Base-by-base conservation (phyloP, 2,329 filamentous ascomycete genomes). In the Cucurbitaria berberidis region DNA sequence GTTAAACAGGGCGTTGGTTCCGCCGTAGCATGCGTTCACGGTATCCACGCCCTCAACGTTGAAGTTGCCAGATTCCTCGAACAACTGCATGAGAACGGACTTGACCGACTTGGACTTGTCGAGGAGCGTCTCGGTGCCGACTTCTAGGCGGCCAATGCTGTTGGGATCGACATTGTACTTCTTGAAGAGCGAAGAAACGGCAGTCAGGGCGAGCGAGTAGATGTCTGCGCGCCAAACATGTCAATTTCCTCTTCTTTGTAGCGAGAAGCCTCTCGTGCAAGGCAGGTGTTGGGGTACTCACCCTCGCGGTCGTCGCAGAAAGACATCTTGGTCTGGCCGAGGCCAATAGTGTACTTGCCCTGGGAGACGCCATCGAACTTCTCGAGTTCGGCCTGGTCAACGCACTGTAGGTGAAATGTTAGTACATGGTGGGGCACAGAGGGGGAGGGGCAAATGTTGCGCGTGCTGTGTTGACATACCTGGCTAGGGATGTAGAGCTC, bases 61-160 rank as follows among this genome's bases (percentile, higher is more conserved):
- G 70, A 75, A 80, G 73, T 82, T 82, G 67, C 78, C 80, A n/a
- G 75, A 77, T 50, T 76, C 71, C 58, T 77, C 75, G 57, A 82
- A 82, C 41, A 82, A 69, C 60, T 82, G 80, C 80, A 82, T 82
- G 50, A 82, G 70, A 44, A 82, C 79, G 4, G 79, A 80, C 74
- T 82, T 82, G 68, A 81, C 78, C 18, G 80, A 82, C 70, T 82
- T 82, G 51, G 80, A 81, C 76, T 82, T 82, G 77, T 82, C 80
- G 56, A 82, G 76, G 34, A 82, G 72, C 22, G 80, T 82, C 76
- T 82, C 80, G 46, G 80, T 82, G 66, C 80, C 80, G 55, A 82
- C 80, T 64, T 82, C 80, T 56, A 82, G 71, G 64, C 80, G 76
- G 58, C 80, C 80, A 64, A 82, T 82, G 48, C 70, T 72, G 59